Evolutionary conservation across 306 rosid genomes (phyloP).

Genomic region (Vachellia pachyceras): DNA sequence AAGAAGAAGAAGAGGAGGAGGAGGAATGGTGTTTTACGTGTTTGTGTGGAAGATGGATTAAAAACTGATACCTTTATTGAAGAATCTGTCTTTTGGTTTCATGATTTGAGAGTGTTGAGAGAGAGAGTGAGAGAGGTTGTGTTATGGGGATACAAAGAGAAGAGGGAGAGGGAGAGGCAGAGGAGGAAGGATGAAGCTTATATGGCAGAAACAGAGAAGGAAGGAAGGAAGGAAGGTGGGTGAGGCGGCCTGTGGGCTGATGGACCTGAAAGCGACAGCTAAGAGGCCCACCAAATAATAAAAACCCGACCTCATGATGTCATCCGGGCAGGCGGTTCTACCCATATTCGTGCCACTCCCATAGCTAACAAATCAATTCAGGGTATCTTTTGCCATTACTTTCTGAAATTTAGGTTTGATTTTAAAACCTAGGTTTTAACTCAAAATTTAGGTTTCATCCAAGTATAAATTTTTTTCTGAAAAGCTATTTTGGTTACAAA

Average conservation of each 20-base stretch:
- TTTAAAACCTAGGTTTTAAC: no score
- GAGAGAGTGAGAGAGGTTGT: conserved; percentile 15
- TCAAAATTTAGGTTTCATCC: no score
- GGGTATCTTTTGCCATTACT: no score
- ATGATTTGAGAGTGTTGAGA: conserved; percentile 12
- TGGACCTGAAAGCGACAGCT: conserved; percentile 69
- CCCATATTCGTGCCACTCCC: no score
- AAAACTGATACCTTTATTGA: conserved; percentile 48
- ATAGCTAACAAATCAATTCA: no score
- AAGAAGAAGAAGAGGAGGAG: no score
- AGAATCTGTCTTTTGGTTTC: conserved; percentile 51
- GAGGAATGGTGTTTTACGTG: background rate
- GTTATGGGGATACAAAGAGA: conserved; percentile 34
- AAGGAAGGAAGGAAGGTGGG: no score
- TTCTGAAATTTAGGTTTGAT: no score
- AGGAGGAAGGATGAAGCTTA: conserved; percentile 46
- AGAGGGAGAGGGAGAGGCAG: conserved; percentile 1
- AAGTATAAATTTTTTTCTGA: no score
- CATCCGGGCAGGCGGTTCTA: conserved; percentile 36
- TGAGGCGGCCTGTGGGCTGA: conserved; percentile 63
- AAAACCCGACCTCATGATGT: conserved; percentile 42
- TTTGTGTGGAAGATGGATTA: background rate
- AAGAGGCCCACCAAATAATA: conserved; percentile 72
- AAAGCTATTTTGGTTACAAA: no score
- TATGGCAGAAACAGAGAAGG: conserved; percentile 33